Percentiles rank a stretch among this genome's conserved stretches.
phyloP scores from a whole-genome alignment of 2,329 filamentous ascomycete genomes.

The Fusarium sp. region DNA sequence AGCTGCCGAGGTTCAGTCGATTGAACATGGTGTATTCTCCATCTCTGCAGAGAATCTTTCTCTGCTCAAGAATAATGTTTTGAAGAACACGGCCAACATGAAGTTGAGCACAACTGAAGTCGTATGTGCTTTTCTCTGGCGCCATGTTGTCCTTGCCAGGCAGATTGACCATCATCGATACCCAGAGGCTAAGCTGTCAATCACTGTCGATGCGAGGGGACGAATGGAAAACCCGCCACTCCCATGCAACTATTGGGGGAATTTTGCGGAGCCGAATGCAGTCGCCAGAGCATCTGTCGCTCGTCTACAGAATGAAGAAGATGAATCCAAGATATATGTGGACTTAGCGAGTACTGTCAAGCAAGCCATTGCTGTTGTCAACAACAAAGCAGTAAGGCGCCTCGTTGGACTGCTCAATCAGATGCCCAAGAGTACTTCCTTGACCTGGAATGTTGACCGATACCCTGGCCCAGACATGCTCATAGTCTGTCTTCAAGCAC shows the following conservation, averaged over 20 bases:
- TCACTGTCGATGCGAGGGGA: conserved; percentile 1
- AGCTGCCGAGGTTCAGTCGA: neutral
- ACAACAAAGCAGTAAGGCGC: conserved; percentile 10
- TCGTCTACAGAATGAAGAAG: neutral
- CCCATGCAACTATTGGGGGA: conserved; percentile 3
- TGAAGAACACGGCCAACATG: neutral
- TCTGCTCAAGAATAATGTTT: neutral
- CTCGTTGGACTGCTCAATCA: conserved; percentile 14
- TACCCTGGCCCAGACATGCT: conserved; percentile 14
- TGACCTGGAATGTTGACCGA: conserved; percentile 16
- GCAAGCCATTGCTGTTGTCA: neutral
- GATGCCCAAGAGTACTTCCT: conserved; percentile 8
- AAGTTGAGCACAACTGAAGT: neutral
- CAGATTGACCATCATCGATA: neutral
- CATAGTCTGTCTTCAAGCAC: conserved; percentile 10
- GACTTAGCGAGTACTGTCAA: neutral
- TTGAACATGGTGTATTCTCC: conserved; percentile 2
- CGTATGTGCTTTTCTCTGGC: conserved; percentile 4
- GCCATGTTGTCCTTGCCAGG: neutral
- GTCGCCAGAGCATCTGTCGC: neutral
- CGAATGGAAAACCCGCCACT: neutral
- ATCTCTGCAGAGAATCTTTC: neutral
- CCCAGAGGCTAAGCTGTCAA: conserved; percentile 1
- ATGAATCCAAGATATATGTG: neutral
- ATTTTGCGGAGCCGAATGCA: conserved; percentile 13